Percentiles rank a stretch among this genome's conserved stretches.
Evolutionary conservation across 2,329 filamentous ascomycete genomes (phyloP).

Genomic region (Cordyceps fumosorosea): DNA sequence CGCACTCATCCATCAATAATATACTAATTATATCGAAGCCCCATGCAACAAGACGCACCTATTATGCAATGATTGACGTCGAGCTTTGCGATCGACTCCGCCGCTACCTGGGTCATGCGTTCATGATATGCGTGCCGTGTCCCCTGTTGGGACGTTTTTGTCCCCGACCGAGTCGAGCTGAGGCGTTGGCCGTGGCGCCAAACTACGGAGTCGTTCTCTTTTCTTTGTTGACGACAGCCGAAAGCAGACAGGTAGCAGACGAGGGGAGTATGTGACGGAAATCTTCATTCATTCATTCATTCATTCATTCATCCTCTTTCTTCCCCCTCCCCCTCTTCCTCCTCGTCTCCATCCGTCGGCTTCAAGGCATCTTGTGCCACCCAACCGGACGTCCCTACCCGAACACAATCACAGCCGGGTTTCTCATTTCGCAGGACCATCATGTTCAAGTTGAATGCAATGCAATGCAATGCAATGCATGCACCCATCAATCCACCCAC

Average conservation of each 20-base stretch:
- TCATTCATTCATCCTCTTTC: too few species aligned
- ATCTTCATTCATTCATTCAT: too few species aligned
- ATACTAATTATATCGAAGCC: not conserved
- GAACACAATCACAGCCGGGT: not conserved
- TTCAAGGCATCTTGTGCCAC: not conserved
- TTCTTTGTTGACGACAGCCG: too few species aligned
- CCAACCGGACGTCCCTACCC: not conserved
- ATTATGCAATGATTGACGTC: not conserved
- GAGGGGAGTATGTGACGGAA: too few species aligned
- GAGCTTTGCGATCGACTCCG: not conserved
- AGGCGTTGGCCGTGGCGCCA: too few species aligned
- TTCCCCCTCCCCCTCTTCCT: too few species aligned
- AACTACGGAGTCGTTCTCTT: too few species aligned
- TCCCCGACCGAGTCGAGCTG: too few species aligned
- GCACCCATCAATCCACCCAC: not conserved
- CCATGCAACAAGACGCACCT: not conserved
- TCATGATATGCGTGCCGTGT: too few species aligned
- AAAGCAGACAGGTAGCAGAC: too few species aligned
- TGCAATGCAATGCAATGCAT: not conserved
- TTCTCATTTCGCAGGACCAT: not conserved
- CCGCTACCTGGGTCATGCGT: too few species aligned
- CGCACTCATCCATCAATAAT: not conserved
- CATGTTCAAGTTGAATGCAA: not conserved
- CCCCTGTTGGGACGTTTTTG: too few species aligned
- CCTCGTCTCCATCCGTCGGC: not conserved